Base-by-base conservation (phyloP, 495 filamentous ascomycete species). In the Amniculicola lignicola region DNA sequence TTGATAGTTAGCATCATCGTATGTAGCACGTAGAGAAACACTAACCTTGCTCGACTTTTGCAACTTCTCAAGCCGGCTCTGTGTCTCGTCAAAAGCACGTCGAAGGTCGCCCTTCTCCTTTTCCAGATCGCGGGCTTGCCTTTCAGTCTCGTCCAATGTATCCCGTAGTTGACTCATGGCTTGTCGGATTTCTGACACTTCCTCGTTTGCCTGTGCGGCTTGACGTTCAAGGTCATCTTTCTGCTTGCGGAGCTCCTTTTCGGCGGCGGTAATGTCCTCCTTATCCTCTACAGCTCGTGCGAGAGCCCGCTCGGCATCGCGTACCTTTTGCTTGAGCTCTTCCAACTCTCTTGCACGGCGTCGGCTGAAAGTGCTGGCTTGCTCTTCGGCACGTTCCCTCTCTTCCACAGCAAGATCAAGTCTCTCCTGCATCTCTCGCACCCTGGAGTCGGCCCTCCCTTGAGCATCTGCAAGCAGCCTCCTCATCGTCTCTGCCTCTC, bases 401-500 rank as follows among this genome's bases (percentile, higher is more conserved):
- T 97, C 93, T 66, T 96, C 90, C 41, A 92, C 77, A 0, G 89
- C 89, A 0, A 85, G 75, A 54, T 97, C 93, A 82, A 96, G 86
- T 15, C 83, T 79, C 61, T 90, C 86, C 63, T 90, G 86, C 82
- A 95, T 90, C 59, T 97, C 94, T 23, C 88, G 82, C 4, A 89
- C 77, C 64, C 88, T 87, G 29, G 76, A 72, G 29, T 95, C 90
- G 10, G 93, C 79, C 35, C 89, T 79, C 50, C 86, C 78, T 66
- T 96, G 90, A 19, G 89, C 89, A 51, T 97, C 93, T 39, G 83
- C 85, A 6, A 98, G 76, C 41, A 97, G 75, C 21, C 90, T 78
- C 31, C 93, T 81, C 92, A 98, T 96, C 1, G 89, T 96, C 70
- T 98, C 92, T 2, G 83, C 89, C 70, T 98, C 94, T 19, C 93